Evolutionary conservation across 2,329 filamentous ascomycete species (phyloP).

Genomic region (Talaromyces sp.): DNA sequence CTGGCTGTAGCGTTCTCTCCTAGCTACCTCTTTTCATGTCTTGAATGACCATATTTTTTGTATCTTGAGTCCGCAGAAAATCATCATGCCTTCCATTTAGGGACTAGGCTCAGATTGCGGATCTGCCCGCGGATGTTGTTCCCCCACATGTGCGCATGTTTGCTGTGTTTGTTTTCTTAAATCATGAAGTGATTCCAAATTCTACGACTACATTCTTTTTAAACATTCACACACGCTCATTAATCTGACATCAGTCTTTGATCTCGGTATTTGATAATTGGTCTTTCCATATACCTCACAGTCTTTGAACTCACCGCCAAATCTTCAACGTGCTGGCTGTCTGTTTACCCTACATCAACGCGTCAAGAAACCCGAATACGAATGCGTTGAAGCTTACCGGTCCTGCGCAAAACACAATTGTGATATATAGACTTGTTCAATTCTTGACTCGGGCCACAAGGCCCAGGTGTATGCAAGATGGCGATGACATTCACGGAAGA

Average conservation of each 20-base stretch:
- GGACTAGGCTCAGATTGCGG: not conserved
- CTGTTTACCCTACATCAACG: slow-evolving; percentile 2
- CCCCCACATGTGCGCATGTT: slow-evolving; percentile 9
- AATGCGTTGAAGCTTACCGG: not conserved
- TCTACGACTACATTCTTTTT: not conserved
- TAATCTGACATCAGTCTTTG: not conserved
- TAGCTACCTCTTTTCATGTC: not conserved
- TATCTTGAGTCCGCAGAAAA: not conserved
- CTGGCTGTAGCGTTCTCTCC: not conserved
- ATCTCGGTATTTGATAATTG: too few relatives aligned
- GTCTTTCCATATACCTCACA: too few relatives aligned
- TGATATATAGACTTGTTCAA: not conserved
- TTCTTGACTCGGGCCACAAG: not conserved
- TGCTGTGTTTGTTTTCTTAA: not conserved
- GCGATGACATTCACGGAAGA: slow-evolving; percentile 37
- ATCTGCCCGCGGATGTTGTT: not conserved
- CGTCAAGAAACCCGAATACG: not conserved
- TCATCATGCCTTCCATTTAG: not conserved
- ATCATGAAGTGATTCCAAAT: not conserved
- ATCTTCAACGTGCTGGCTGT: not conserved
- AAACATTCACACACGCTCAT: not conserved
- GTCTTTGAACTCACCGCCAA: too few relatives aligned
- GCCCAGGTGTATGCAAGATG: slow-evolving; percentile 28
- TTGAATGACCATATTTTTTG: not conserved
- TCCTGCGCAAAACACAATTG: not conserved